Evolutionary conservation across 306 rosid genomes (phyloP), one percentile per base, ranked within the genome.

Genomic region (Oemleria cerasiformis): DNA sequence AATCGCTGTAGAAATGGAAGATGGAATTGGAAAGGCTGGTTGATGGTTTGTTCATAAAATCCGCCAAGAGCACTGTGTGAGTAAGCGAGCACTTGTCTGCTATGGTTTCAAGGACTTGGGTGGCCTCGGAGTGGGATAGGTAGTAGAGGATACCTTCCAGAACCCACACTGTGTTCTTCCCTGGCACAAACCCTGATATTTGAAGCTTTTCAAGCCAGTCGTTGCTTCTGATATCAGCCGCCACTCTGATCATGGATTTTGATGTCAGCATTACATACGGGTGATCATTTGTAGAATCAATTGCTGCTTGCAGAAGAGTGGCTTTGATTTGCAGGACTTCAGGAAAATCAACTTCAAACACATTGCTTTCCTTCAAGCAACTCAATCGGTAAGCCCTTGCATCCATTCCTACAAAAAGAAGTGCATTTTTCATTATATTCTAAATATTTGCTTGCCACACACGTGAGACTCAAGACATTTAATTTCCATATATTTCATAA

Each of bases 1-100:
- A 94, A 77, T 94, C 99, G 75, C 99, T 84, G 80, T 94, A 94
- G 86, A 94, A 91, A 75, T 89, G 92, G 81, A 86, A 94, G 47
- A 81, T 72, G 44, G 98, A 91, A 60, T 75, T 75, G 56, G 96
- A 86, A 63, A 91, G 85, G 14, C 91, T 87, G 43, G 90, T 94
- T 68, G 99, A 91, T 39, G 92, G 77, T 74, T 91, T 89, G 83
- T 94, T 94, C 97, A 94, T 91, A 78, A 94, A 94, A 84, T 94
- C 99, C 58, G 95, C 99, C 66, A 94, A 62, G 36, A 94, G 90
- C 61, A 86, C 88, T 40, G 98, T 91, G 55, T 71, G 88, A 64
- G 98, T 82, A 54, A 80, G 64, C 41, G 75, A 21, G 65, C 98
- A 91, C 82, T 86, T 87, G 69, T 82, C 87, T n/a, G 96, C 96